phyloP scores from a whole-genome alignment of 2,329 filamentous ascomycete genomes.

The Epichloe aotearoae region DNA sequence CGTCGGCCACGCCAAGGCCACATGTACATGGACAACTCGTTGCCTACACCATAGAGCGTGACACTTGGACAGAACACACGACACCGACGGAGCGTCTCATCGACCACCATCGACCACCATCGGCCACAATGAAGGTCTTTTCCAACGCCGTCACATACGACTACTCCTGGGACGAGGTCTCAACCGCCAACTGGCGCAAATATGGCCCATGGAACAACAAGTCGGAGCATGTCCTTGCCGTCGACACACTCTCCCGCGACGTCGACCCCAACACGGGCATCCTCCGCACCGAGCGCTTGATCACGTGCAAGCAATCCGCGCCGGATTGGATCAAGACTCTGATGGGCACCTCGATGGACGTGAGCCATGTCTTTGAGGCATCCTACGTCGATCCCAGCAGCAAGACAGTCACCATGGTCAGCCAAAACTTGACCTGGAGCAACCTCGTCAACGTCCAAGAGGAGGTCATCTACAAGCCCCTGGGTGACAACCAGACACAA shows the following conservation, averaged over 20 bases:
- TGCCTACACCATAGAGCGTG: no score
- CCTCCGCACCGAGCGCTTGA: slow-evolving; percentile 48
- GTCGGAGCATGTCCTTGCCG: slow-evolving; percentile 89
- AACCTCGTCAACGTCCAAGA: slow-evolving; percentile 88
- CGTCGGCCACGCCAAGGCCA: no score
- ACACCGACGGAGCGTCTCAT: not conserved
- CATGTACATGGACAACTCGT: no score
- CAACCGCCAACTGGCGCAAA: slow-evolving; percentile 94
- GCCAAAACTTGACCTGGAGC: slow-evolving; percentile 83
- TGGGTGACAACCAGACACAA: slow-evolving; percentile 47
- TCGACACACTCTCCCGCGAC: slow-evolving; percentile 73
- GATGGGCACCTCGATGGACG: slow-evolving; percentile 60
- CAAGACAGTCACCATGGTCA: slow-evolving; percentile 92
- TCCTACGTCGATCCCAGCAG: slow-evolving; percentile 78
- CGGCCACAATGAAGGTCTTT: slow-evolving; percentile 76
- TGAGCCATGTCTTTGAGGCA: slow-evolving; percentile 84
- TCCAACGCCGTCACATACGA: slow-evolving; percentile 80
- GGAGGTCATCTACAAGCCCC: slow-evolving; percentile 73
- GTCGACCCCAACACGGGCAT: slow-evolving; percentile 45
- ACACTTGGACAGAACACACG: no score
- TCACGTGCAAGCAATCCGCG: slow-evolving; percentile 48
- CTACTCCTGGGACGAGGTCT: slow-evolving; percentile 98
- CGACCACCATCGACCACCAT: not conserved
- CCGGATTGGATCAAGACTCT: slow-evolving; percentile 72
- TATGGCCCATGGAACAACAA: slow-evolving; percentile 99